Evolutionary conservation across 495 filamentous ascomycete species (phyloP).

Genomic region (Pyrenopolyporus hunteri): DNA sequence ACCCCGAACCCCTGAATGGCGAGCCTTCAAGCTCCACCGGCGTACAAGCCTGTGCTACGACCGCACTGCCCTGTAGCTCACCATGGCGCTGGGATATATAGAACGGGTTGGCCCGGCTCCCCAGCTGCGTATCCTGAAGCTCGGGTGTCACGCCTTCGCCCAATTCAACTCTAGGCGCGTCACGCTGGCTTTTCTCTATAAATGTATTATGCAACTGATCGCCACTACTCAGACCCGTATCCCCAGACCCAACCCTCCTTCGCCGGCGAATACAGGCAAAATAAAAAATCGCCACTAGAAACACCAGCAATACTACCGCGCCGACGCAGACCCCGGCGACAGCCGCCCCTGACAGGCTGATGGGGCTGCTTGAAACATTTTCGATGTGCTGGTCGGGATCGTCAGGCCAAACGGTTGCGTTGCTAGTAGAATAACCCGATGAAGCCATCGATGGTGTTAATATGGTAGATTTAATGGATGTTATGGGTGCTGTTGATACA

Average conservation of each 20-base stretch:
- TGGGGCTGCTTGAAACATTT: background rate
- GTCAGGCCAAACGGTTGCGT: background rate
- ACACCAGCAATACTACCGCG: background rate
- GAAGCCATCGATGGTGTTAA: no score
- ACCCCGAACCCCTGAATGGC: background rate
- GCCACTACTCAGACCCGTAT: no score
- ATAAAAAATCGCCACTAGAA: background rate
- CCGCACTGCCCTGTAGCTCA: slow-evolving; percentile 1
- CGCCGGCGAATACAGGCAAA: background rate
- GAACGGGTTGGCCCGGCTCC: background rate
- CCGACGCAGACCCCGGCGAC: slow-evolving; percentile 9
- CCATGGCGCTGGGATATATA: background rate
- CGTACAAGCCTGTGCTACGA: no score
- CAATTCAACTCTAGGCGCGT: background rate
- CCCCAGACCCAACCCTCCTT: no score
- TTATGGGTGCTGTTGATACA: no score
- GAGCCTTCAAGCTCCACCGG: slow-evolving; percentile 2
- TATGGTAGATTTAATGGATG: no score
- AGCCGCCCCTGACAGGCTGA: background rate
- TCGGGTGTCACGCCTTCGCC: background rate
- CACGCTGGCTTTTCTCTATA: no score
- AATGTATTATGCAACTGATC: no score
- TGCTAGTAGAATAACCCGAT: background rate
- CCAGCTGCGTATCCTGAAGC: slow-evolving; percentile 19
- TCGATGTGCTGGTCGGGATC: background rate